Percentiles rank a stretch among this genome's conserved stretches.
Conservation (phyloP, 306 rosid genomes). For the Erythrophleum fordii region DNA sequence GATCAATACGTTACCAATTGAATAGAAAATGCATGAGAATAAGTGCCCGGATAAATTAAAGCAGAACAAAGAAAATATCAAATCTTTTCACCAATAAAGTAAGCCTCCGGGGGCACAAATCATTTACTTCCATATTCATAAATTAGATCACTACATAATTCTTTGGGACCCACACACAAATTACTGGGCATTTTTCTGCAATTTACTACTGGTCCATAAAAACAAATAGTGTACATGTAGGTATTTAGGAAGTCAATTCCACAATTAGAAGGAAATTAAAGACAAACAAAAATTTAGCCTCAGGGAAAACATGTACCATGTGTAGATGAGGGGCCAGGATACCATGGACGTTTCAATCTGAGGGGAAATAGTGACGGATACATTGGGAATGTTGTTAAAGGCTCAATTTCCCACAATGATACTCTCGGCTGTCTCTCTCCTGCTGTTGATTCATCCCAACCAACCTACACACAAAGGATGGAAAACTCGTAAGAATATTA, state of each 20-base stretch:
- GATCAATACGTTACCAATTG: no score
- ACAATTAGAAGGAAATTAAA: no score
- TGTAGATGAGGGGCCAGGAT: slow-evolving; percentile 75
- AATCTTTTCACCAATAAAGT: background rate
- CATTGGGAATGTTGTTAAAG: slow-evolving; percentile 90
- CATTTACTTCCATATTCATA: no score
- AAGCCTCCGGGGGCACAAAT: background rate
- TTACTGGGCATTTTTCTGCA: background rate
- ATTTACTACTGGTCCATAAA: background rate
- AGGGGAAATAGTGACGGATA: slow-evolving; percentile 90
- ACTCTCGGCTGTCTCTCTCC: slow-evolving; percentile 91
- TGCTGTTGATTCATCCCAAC: slow-evolving; percentile 94
- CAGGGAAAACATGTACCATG: slow-evolving; percentile 52
- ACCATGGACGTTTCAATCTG: slow-evolving; percentile 87
- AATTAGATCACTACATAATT: background rate
- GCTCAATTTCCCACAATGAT: slow-evolving; percentile 93
- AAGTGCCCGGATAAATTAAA: no score
- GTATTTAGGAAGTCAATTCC: background rate
- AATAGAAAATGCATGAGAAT: background rate
- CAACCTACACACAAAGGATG: slow-evolving; percentile 58
- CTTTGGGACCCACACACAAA: background rate
- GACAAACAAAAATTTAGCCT: background rate
- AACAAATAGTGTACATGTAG: background rate
- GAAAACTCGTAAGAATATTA: background rate
- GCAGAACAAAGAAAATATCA: background rate